phyloP scores from a whole-genome alignment of 2,329 filamentous ascomycete genomes.

The Dothideomycetidae sp. region DNA sequence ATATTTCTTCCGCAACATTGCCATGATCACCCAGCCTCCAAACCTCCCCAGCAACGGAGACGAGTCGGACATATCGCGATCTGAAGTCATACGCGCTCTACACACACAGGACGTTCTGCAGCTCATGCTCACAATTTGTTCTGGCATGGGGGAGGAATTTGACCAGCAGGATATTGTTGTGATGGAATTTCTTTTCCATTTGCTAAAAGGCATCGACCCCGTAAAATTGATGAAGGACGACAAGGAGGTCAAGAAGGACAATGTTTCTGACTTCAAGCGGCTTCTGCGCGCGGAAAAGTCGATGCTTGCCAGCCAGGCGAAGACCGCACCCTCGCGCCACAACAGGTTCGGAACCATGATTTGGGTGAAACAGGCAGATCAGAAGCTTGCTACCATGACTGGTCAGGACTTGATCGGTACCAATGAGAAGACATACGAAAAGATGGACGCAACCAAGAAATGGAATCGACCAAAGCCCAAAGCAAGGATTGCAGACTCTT shows the following conservation, averaged over 20 bases:
- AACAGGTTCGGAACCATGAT: slow-evolving; percentile 95
- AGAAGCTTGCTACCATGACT: slow-evolving; percentile 71
- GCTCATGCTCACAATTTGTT: slow-evolving; percentile 71
- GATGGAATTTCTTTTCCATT: slow-evolving; percentile 81
- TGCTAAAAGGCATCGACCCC: slow-evolving; percentile 78
- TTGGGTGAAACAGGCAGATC: slow-evolving; percentile 80
- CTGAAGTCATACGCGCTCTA: slow-evolving; percentile 76
- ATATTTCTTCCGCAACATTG: slow-evolving; percentile 79
- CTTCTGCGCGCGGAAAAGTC: slow-evolving; percentile 70
- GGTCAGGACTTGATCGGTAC: slow-evolving; percentile 75
- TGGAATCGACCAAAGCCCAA: slow-evolving; percentile 65
- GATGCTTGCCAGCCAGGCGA: slow-evolving; percentile 65
- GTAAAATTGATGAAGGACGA: slow-evolving; percentile 77
- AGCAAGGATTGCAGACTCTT: slow-evolving; percentile 27
- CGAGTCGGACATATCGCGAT: slow-evolving; percentile 76
- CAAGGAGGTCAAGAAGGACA: slow-evolving; percentile 51
- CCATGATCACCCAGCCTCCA: slow-evolving; percentile 63
- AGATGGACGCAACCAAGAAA: slow-evolving; percentile 83
- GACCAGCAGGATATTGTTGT: slow-evolving; percentile 75
- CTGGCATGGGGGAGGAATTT: slow-evolving; percentile 90
- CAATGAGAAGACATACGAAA: slow-evolving; percentile 57
- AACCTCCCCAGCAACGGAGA: slow-evolving; percentile 69
- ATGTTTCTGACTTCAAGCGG: slow-evolving; percentile 56
- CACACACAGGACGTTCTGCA: slow-evolving; percentile 82
- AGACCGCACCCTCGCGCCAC: slow-evolving; percentile 70